Percentiles rank a stretch among this genome's conserved stretches.
Conservation (phyloP, 1,139 yeast genomes). For the Wickerhamomyces sp. region DNA sequence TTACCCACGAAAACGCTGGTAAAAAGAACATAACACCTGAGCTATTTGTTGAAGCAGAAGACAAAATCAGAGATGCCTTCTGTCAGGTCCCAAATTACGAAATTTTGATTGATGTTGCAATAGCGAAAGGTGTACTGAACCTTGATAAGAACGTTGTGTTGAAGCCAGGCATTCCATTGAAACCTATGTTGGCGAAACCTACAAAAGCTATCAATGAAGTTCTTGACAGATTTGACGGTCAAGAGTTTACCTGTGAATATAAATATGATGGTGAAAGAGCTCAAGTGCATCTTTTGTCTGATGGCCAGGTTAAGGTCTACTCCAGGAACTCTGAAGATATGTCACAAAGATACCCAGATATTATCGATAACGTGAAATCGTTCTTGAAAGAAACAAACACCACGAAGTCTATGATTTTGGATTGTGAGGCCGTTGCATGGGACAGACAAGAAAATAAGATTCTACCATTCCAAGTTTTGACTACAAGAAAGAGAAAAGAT, state of each 20-base stretch:
- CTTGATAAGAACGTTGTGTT: conserved; percentile 65
- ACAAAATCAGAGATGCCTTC: conserved; percentile 75
- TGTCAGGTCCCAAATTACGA: conserved; percentile 92
- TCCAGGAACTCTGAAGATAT: conserved; percentile 96
- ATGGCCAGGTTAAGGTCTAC: conserved; percentile 71
- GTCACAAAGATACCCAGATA: conserved; percentile 94
- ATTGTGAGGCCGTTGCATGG: conserved; percentile 99
- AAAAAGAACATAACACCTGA: conserved; percentile 33
- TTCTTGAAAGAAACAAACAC: conserved; percentile 38
- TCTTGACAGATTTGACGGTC: conserved; percentile 79
- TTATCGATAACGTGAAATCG: conserved; percentile 61
- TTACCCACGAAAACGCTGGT: conserved; percentile 45
- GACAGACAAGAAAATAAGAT: conserved; percentile 70
- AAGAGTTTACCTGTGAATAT: conserved; percentile 88
- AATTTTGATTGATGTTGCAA: conserved; percentile 59
- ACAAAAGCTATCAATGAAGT: conserved; percentile 90
- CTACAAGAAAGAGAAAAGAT: conserved; percentile 91
- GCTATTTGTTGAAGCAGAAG: conserved; percentile 58
- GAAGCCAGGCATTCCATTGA: conserved; percentile 90
- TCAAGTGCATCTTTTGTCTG: conserved; percentile 72
- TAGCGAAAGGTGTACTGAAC: conserved; percentile 61
- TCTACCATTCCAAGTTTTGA: conserved; percentile 85
- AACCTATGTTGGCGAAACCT: conserved; percentile 98
- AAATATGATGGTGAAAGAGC: conserved; percentile 98
- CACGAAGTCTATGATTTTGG: conserved; percentile 62